phyloP scores from a whole-genome alignment of 2,329 filamentous ascomycete species.

The Dactylonectria estremocensis region DNA sequence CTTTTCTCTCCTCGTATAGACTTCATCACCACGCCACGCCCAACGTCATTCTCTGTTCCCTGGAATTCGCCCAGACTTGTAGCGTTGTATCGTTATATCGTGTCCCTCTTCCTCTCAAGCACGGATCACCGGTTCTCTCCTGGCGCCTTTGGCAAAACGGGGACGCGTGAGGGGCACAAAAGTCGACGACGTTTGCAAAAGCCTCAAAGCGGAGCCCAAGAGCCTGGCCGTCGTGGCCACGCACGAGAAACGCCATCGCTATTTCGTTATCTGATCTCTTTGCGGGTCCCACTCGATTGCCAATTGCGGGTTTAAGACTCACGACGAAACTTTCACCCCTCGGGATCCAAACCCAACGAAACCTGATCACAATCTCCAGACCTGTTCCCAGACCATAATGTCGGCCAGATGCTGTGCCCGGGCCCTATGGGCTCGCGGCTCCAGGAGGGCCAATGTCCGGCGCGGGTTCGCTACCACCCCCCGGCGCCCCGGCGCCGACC shows the following conservation, averaged over 20 bases:
- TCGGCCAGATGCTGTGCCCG: constrained; percentile 35
- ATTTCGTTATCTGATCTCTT: constrained; percentile 29
- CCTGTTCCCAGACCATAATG: constrained; percentile 29
- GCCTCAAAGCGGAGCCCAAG: constrained; percentile 31
- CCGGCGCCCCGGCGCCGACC: constrained; percentile 25
- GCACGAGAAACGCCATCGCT: constrained; percentile 6
- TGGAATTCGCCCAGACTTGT: not conserved
- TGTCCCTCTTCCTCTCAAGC: constrained; percentile 1
- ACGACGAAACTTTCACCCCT: constrained; percentile 14
- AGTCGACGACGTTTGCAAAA: constrained; percentile 26
- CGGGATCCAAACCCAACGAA: not conserved
- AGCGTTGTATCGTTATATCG: not conserved
- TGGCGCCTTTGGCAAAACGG: constrained; percentile 2
- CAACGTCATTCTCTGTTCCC: not conserved
- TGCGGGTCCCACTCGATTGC: constrained; percentile 20
- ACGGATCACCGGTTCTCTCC: constrained; percentile 23
- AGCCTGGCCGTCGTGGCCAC: not conserved
- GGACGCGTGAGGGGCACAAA: constrained; percentile 20
- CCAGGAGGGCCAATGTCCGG: constrained; percentile 28
- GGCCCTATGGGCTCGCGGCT: constrained; percentile 37
- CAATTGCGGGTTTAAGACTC: constrained; percentile 30
- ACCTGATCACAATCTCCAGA: not conserved
- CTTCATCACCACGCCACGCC: not conserved
- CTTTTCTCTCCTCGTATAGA: too few species aligned
- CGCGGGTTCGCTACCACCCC: constrained; percentile 35